Conservation (phyloP, 1,139 yeast species). For the Arxiozyma bovina region DNA sequence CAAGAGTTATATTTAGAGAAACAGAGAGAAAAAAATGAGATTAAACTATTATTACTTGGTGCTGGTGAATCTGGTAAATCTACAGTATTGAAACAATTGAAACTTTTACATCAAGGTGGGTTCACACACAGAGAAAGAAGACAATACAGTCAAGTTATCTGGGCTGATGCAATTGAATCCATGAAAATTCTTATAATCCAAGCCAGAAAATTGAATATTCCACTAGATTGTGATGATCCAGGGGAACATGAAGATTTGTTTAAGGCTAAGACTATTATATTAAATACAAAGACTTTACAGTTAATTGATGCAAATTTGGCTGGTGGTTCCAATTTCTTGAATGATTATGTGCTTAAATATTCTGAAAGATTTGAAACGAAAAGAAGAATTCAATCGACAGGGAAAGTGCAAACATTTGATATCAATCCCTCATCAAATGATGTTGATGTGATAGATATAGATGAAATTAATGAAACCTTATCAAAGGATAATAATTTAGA, state of each 20-base stretch:
- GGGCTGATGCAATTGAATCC: slow-evolving; percentile 86
- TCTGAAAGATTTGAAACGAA: slow-evolving; percentile 45
- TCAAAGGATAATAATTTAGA: slow-evolving; percentile 2
- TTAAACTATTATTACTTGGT: slow-evolving; percentile 68
- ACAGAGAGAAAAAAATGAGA: slow-evolving; percentile 44
- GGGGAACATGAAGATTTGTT: slow-evolving; percentile 37
- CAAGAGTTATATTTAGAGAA: slow-evolving; percentile 49
- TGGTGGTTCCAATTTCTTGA: slow-evolving; percentile 56
- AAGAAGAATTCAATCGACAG: slow-evolving; percentile 48
- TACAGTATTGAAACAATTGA: slow-evolving; percentile 89
- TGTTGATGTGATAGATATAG: slow-evolving; percentile 1
- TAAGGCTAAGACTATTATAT: slow-evolving; percentile 40
- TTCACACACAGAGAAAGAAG: slow-evolving; percentile 70
- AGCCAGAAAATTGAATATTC: slow-evolving; percentile 54
- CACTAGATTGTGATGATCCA: slow-evolving; percentile 51
- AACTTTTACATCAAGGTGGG: slow-evolving; percentile 77
- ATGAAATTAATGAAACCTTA: background rate
- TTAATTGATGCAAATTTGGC: slow-evolving; percentile 60
- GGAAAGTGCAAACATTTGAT: slow-evolving; percentile 42
- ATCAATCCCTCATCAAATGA: slow-evolving; percentile 29
- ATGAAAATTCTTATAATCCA: slow-evolving; percentile 76
- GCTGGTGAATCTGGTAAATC: slow-evolving; percentile 97
- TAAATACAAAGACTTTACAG: slow-evolving; percentile 51
- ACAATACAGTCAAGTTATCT: slow-evolving; percentile 82
- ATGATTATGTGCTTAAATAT: slow-evolving; percentile 57